Evolutionary conservation across 768 basidiomycete species (phyloP), one percentile per base, ranked within the genome.

Genomic region (Pisolithus orientalis): DNA sequence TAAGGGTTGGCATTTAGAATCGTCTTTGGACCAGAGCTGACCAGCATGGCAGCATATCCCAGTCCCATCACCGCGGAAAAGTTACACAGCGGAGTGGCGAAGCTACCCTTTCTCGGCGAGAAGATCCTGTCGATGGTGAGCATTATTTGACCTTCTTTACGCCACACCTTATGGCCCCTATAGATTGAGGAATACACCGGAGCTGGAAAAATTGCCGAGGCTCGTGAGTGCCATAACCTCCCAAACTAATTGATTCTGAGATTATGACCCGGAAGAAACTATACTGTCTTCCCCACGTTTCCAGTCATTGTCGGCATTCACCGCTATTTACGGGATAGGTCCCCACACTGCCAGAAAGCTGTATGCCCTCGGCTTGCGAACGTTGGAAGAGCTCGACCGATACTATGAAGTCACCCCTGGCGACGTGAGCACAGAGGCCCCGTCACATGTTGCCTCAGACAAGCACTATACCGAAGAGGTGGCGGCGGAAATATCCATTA

Each of bases 271-370:
- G 50, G 21, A 51, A 86, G 80, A 75, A 63, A 72, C 60, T 8
- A 78, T 78, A 9, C 65, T 67, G 6, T 60, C 62, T 6, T 81
- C 82, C 1, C 56, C 73, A 25, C 80, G 85, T 34, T 89, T 79
- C 62, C 66, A 72, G 47, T 66, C 80, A 0, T 74, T 91, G 7
- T 75, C 76, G 6, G 59, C 70, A 0, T 88, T 93, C 60, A 70
- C 77, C 13, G 72, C 78, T 5, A 68, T 93, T 51, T 82, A 93
- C 50, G 84, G 87, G 8, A 83, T 93, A 32, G 90, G 90, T 6
- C 74, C 89, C 0, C 65, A 70, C n/a, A 87, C 77, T 6, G 87
- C 90, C 6, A 77, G 82, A 6, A 70, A 75, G 38, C 73, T 90
- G 4, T 88, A 84, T 63, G 77, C 78, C 31, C 70, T 77, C 40